Percentiles rank a stretch among this genome's conserved stretches.
Conservation (phyloP, 2,329 filamentous ascomycete genomes). For the Epichloe scottii region DNA sequence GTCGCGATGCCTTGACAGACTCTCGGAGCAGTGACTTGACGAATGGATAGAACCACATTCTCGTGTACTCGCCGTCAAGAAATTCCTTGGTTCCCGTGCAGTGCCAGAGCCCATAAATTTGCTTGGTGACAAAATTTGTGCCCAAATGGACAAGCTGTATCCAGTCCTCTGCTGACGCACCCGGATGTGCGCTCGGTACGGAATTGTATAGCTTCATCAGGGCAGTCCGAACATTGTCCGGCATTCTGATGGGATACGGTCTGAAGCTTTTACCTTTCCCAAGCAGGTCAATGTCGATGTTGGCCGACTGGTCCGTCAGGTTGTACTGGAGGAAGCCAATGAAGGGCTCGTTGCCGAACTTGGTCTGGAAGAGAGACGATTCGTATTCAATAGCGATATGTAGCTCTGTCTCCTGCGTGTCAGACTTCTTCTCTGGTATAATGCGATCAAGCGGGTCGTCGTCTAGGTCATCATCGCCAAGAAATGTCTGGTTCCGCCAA, state of each 20-base stretch:
- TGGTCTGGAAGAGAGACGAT: constrained; percentile 27
- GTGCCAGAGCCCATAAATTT: constrained; percentile 25
- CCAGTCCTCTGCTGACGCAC: constrained; percentile 17
- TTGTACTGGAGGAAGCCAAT: constrained; percentile 22
- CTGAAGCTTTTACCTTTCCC: constrained; percentile 14
- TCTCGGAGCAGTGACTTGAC: constrained; percentile 18
- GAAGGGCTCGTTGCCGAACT: constrained; percentile 22
- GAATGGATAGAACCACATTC: constrained; percentile 27
- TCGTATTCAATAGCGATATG: constrained; percentile 29
- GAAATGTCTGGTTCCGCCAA: constrained; percentile 20
- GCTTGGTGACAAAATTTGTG: constrained; percentile 24
- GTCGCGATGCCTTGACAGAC: constrained; percentile 13
- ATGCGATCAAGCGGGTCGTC: constrained; percentile 11
- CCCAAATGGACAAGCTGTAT: constrained; percentile 20
- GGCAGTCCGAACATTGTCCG: constrained; percentile 16
- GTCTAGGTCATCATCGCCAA: constrained; percentile 10
- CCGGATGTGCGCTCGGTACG: constrained; percentile 16
- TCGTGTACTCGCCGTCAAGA: constrained; percentile 19
- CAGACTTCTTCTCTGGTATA: constrained; percentile 10
- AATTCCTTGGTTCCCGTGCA: constrained; percentile 25
- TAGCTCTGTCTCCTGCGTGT: constrained; percentile 16
- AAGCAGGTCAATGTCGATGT: constrained; percentile 14
- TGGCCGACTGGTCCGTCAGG: constrained; percentile 12
- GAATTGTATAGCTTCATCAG: constrained; percentile 20
- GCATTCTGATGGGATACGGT: constrained; percentile 20